Conservation (phyloP, 2,329 filamentous ascomycete genomes). For the Cladosporium sp. region DNA sequence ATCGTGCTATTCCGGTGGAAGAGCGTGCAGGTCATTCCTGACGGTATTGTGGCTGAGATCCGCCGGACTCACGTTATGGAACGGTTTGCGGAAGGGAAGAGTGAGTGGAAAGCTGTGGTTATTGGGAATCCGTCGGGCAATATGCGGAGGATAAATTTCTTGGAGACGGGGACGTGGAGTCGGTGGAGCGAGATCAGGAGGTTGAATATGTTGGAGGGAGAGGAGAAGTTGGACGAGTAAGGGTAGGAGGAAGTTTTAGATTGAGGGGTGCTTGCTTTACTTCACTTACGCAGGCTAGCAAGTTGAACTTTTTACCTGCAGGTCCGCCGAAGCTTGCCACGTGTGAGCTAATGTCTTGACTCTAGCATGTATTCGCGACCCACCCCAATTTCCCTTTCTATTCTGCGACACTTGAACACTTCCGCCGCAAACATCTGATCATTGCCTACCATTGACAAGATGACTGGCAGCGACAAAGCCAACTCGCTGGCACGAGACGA, state of each 20-base stretch:
- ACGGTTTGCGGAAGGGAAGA: slow-evolving; percentile 31
- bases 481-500: not conserved
- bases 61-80: slow-evolving; percentile 20
- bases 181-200: slow-evolving; percentile 70
- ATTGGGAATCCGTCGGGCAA: slow-evolving; percentile 71
- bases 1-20: slow-evolving; percentile 64
- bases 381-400: not conserved
- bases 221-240: not conserved
- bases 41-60: slow-evolving; percentile 45
- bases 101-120: slow-evolving; percentile 68
- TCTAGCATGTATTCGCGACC: not conserved
- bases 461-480: not conserved
- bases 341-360: not conserved
- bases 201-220: slow-evolving; percentile 42
- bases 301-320: not conserved
- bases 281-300: not conserved
- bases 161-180: slow-evolving; percentile 68
- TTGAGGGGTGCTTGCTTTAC: not conserved
- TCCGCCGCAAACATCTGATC: not conserved
- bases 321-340: not conserved
- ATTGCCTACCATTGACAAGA: not conserved
- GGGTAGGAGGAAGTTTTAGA: not conserved
- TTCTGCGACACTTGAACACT: not conserved
- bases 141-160: slow-evolving; percentile 67
- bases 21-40: slow-evolving; percentile 68